Base-by-base conservation (phyloP, 2,329 filamentous ascomycete genomes). In the Talaromyces sp. region DNA sequence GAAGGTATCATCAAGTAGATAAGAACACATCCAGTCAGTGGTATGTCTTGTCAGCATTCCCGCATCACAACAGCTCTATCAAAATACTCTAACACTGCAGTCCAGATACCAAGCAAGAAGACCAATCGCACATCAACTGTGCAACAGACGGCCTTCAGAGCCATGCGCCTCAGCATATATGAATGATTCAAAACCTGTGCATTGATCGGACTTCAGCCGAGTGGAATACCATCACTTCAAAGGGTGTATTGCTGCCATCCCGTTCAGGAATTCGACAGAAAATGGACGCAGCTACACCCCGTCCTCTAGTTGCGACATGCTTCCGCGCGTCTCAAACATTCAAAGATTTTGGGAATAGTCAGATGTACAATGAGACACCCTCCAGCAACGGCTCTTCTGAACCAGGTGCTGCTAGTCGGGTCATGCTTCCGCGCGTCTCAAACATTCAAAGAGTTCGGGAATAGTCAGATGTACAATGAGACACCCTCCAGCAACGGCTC, bases 361-460 rank as follows among this genome's bases (percentile, higher is more conserved):
- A 33, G 6, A 37, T 48, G 22, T 43, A 31, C 17, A 36, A 15
- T 19, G 15, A 17, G 35, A 10, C 3, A 21, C 8, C 15, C 10
- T 15, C 33, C 13, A 25, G 31, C 11, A 5, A 36, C 5, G 19
- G 1, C 2, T 52, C 57, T 39, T 37, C 36, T 5, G 7, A 10
- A 3, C 45, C 57, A 25, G 52, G 25, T 28, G 43, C 35, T 36
- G 51, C 15, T 39, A 33, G n/a, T n/a, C 15, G 8, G 3, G 22
- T 2, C 57, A 1, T 52, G 57, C 15, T 50, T 50, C 45, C 25
- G 37, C 10, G 35, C 33, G 2, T 25, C 17, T 6, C 46, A 51
- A n/a, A 17, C 28, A 9, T 59, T 59, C n/a, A 22, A 11, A 17
- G 52, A 33, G 11, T 59, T 59, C 15, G 52, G 57, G 5, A 56